Base-by-base conservation (phyloP, 179 eudicot species). In the Spergularia azorica region DNA sequence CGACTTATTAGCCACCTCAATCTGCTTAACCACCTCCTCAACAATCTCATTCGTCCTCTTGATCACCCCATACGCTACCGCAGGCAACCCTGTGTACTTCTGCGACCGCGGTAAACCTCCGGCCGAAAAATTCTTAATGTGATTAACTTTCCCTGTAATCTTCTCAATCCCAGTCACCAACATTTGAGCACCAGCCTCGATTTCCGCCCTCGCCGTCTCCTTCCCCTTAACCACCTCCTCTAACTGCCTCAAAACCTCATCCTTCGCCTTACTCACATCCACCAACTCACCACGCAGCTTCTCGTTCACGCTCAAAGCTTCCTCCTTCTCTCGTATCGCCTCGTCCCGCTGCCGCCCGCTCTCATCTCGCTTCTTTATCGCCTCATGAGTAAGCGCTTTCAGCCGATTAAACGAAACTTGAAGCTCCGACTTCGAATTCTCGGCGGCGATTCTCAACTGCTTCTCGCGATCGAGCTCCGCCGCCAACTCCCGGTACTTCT, bases 1-100 rank as follows among this genome's bases (percentile, higher is more conserved):
- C 21, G 89, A 80, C 82, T 89, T 93, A 10, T 80, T 43, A 0
- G 86, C 78, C 73, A 72, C 70, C 8, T 94, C 97, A 70, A 90
- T 64, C 86, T 91, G 93, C 55, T 77, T 86, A 66, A 93, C 56
- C 72, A 88, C 87, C 94, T 90, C 99, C 81, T 95, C 99, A 5
- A 94, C 97, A 62, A 93, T 91, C 80, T 95, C 98, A 81, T 95
- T 93, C 6, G 94, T 90, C 76, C 98, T 79, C 87, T 94, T 93
- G n/a, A 94, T 88, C 74, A 95, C 97, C 36, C 98, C 98, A 63
- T 94, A 95, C 12, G 98, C 97, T 54, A 95, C 87, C 3, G 98
- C 96, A 65, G 91, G 87, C 86, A 91, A 86, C 10, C 99, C 99
- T 7, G 91, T 74, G 74, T 95, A 95, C 88, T 94, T 95, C 81